These are phyloP conservation scores for Adansonia grandidieri DNA, from an alignment of 441 rosid species.

Conservation along the genomic window DNA sequence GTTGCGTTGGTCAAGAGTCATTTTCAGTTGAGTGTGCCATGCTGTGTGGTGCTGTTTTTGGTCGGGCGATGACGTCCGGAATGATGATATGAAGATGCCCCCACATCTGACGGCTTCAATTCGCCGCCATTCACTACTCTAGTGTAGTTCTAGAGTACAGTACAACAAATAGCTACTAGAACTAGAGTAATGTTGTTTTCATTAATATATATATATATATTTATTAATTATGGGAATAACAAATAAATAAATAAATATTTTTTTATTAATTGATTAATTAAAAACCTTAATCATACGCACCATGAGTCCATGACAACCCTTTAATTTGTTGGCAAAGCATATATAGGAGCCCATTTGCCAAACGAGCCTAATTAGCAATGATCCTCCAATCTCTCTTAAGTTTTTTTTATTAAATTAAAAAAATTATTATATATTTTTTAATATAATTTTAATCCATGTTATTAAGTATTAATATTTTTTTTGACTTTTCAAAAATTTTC, in stretches of 20 bases:
- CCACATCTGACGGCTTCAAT: constrained; percentile 38
- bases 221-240: background rate
- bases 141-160: background rate
- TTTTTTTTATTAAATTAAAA: background rate
- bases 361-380: background rate
- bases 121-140: constrained; percentile 32
- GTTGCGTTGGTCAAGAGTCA: background rate
- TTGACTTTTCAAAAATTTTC: too few species aligned
- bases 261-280: too few species aligned
- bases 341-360: background rate
- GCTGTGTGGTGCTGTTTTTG: background rate
- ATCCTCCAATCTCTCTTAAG: constrained; percentile 17
- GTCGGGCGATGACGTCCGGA: background rate
- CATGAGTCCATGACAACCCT: too few species aligned
- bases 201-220: too few species aligned
- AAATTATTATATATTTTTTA: too few species aligned
- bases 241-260: too few species aligned
- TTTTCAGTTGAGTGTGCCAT: background rate
- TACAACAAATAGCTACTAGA: background rate
- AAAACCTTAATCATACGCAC: too few species aligned
- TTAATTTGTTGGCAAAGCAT: too few species aligned
- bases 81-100: background rate
- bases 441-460: background rate
- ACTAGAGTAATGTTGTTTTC: background rate
- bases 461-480: too few species aligned